Conservation (phyloP, 2,329 filamentous ascomycete genomes). For the Byssochlamys sp. region DNA sequence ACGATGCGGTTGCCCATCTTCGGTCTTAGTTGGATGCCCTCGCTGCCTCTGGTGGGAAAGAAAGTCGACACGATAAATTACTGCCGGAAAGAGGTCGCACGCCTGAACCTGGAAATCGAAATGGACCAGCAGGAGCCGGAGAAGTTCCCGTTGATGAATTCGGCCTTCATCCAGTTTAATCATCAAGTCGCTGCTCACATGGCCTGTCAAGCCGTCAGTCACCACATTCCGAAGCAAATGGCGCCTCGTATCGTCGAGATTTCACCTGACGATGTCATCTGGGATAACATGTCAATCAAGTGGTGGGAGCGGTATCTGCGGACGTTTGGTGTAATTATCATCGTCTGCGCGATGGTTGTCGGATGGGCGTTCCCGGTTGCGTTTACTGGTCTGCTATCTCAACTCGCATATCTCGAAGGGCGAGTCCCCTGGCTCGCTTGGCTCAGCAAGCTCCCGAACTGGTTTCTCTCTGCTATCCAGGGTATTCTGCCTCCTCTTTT, state of each 20-base stretch:
- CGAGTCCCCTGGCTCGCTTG: conserved; percentile 61
- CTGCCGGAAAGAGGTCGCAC: conserved; percentile 75
- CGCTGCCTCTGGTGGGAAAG: conserved; percentile 67
- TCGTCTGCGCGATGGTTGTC: conserved; percentile 67
- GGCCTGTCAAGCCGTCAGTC: conserved; percentile 85
- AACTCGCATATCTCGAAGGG: conserved; percentile 60
- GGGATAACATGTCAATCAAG: conserved; percentile 91
- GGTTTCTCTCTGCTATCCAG: conserved; percentile 59
- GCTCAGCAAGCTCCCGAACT: conserved; percentile 52
- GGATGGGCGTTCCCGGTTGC: conserved; percentile 86
- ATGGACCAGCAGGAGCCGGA: conserved; percentile 77
- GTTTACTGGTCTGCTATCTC: conserved; percentile 72
- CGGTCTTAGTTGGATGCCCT: conserved; percentile 59
- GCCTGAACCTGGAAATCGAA: conserved; percentile 85
- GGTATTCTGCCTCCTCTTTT: conserved; percentile 77
- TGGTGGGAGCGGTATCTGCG: conserved; percentile 88
- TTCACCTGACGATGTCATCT: conserved; percentile 81
- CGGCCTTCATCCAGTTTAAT: conserved; percentile 97
- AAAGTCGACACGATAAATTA: conserved; percentile 94
- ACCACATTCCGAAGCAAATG: conserved; percentile 91
- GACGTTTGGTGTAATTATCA: conserved; percentile 52
- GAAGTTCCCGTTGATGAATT: conserved; percentile 83
- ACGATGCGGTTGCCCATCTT: conserved; percentile 67
- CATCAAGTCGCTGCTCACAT: conserved; percentile 95
- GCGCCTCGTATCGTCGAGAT: conserved; percentile 86